Percentiles rank a stretch among this genome's conserved stretches.
These are phyloP conservation scores for Sporothrix pallida DNA, from an alignment of 2,329 filamentous ascomycete genomes.

Conservation along the genomic window DNA sequence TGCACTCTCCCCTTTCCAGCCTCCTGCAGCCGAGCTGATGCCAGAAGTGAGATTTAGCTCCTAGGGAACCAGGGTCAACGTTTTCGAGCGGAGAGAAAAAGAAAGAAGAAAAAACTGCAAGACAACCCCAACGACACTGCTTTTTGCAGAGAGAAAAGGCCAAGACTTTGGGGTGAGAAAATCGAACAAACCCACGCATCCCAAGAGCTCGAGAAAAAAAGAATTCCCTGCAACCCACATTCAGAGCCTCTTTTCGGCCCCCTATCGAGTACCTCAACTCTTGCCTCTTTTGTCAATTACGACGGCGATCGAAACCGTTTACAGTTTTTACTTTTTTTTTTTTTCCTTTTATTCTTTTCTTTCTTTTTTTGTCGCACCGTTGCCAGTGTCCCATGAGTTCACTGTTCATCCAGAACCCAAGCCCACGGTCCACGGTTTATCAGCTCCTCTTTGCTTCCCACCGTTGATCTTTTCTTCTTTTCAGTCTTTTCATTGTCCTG, in stretches of 20 bases:
- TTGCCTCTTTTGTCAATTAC: constrained; percentile 1
- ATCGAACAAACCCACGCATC: neutral
- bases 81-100: neutral
- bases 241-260: constrained; percentile 14
- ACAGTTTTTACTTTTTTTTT: neutral
- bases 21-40: constrained; percentile 21
- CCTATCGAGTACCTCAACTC: neutral
- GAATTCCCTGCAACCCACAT: neutral
- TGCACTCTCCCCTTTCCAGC: constrained; percentile 9
- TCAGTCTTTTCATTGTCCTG: no score
- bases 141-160: neutral
- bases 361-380: neutral
- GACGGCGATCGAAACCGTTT: neutral
- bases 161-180: constrained; percentile 10
- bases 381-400: neutral
- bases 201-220: neutral
- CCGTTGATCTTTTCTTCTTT: neutral
- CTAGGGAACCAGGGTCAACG: constrained; percentile 8
- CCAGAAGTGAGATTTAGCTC: constrained; percentile 14
- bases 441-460: constrained; percentile 5
- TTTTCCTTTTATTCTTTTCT: neutral
- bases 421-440: neutral
- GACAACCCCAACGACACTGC: neutral
- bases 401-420: constrained; percentile 8
- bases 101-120: neutral